Evolutionary conservation across 225 moss, liverwort and hornwort species (phyloP), one percentile per base, ranked within the genome.

Genomic region (Polytrichum formosum): DNA sequence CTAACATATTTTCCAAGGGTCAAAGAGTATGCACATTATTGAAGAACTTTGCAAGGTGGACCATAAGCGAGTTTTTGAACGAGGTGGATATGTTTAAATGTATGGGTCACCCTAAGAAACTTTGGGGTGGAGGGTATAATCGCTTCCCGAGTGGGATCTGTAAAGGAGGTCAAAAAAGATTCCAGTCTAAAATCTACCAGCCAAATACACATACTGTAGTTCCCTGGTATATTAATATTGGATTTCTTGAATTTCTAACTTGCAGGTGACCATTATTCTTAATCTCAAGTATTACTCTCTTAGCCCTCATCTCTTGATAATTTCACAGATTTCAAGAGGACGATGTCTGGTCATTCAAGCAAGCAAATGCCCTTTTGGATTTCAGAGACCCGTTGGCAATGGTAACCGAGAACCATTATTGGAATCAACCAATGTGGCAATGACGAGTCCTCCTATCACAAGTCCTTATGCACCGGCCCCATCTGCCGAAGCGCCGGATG

Each of bases 311-410:
- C 46, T 16, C 13, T 46, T 46, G 46, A 46, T 46, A 16, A 2
- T 25, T 54, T 64, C 53, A 33, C 76, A 85, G 85, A 54, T 28
- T 66, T 28, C 74, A 27, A 77, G 56, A 75, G 19, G 77, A 66
- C 68, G 56, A 28, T 27, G 67, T 29, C 56, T 56, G 17, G 56
- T 53, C 2, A 78, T 79, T 27, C 80, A 76, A 59, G 85, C 87
- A 5, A 77, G 85, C 28, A 73, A 71, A 53, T 92, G 91, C 77
- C 91, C 91, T 7, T 90, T 92, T n/a, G 87, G 85, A 33, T 90
- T 91, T 78, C 81, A 85, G 74, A 60, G 72, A 65, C 74, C 77
- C 1, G 33, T 66, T 54, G 46, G 74, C 72, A 87, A 67, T 63
- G 64, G 80, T 20, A 75, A 55, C 30, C 73, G 85, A 64, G 76